A percentile compares a stretch with the other conserved stretches of the same genome.
Evolutionary conservation across 2,329 filamentous ascomycete genomes (phyloP).

Genomic region (Venturia carpophila): DNA sequence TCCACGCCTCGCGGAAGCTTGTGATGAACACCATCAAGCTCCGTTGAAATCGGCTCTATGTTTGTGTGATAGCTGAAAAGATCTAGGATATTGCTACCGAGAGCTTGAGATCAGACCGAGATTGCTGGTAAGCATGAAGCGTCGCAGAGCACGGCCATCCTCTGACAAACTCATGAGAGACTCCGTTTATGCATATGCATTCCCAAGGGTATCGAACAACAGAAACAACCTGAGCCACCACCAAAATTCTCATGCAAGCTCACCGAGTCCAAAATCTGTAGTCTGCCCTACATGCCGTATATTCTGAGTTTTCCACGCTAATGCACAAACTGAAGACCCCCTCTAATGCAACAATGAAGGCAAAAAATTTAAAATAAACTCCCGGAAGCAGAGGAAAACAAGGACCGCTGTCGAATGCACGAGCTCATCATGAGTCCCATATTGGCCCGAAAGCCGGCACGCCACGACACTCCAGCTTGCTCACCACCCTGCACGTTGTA

Average conservation of each 20-base stretch:
- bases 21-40: background rate
- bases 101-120: background rate
- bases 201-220: background rate
- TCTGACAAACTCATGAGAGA: too few species aligned
- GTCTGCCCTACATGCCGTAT: background rate
- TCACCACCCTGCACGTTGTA: conserved; percentile 29
- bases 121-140: background rate
- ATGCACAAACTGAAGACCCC: background rate
- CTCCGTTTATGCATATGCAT: background rate
- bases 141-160: background rate
- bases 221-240: background rate
- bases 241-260: background rate
- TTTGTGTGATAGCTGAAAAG: background rate
- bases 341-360: background rate
- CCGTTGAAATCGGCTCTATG: background rate
- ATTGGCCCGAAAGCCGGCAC: conserved; percentile 33
- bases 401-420: background rate
- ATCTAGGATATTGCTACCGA: background rate
- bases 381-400: background rate
- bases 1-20: background rate
- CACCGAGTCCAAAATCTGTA: background rate
- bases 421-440: conserved; percentile 26
- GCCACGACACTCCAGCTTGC: conserved; percentile 27
- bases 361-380: background rate
- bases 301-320: background rate